Conservation (phyloP, 257 asterid species). For the Handroanthus guayacan region DNA sequence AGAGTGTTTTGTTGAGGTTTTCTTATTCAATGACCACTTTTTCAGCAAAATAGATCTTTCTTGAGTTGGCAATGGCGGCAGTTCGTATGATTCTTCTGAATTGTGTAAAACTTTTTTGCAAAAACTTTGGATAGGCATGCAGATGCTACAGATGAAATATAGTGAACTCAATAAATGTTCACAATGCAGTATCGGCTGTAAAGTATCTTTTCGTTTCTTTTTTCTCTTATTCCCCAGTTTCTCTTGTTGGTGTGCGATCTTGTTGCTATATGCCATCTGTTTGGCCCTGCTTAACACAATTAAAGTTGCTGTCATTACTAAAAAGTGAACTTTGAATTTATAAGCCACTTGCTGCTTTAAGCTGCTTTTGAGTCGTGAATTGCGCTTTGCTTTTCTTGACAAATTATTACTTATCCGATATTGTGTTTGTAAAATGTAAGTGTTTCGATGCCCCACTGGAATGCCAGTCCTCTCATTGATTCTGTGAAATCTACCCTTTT, state of each 20-base stretch:
- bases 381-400: neutral
- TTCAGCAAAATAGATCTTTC: no score
- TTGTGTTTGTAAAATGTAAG: no score
- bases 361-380: no score
- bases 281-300: neutral
- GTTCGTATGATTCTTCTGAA: neutral
- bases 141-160: constrained; percentile 3
- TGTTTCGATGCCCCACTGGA: no score
- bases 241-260: neutral
- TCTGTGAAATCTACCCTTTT: no score
- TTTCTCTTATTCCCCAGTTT: neutral
- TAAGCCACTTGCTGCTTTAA: constrained; percentile 13
- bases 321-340: constrained; percentile 11
- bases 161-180: neutral
- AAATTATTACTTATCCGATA: neutral
- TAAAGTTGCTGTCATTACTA: neutral
- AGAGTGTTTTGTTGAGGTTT: neutral
- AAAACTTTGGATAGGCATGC: constrained; percentile 35
- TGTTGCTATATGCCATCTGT: constrained; percentile 6
- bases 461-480: no score
- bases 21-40: neutral
- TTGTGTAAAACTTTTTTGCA: neutral
- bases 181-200: constrained; percentile 24
- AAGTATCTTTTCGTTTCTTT: constrained; percentile 30
- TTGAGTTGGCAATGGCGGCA: neutral